Evolutionary conservation across 306 rosid genomes (phyloP).

Genomic region (Glycine latifolia): DNA sequence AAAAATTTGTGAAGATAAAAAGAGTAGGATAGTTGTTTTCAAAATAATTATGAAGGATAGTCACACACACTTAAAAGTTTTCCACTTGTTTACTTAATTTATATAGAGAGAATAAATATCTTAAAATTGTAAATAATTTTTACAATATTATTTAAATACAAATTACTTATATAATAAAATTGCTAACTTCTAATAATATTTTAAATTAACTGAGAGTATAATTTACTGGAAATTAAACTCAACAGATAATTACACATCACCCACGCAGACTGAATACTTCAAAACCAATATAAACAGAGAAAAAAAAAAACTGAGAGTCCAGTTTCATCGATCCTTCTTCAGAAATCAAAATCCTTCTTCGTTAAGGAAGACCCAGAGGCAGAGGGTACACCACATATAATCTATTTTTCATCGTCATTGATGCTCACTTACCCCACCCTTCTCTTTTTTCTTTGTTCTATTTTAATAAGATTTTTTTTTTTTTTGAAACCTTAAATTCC

Average conservation of each 20-base stretch:
- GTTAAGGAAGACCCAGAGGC: conserved; percentile 46
- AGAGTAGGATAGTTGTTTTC: no score
- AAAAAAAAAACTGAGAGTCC: neutral
- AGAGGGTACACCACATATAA: neutral
- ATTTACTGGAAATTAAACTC: no score
- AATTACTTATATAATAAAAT: no score
- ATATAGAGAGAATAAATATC: no score
- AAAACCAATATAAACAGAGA: neutral
- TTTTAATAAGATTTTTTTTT: neutral
- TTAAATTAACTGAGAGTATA: no score
- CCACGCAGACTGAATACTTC: neutral
- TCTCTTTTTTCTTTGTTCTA: neutral
- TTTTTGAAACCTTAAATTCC: neutral
- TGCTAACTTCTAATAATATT: no score
- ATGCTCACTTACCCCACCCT: neutral
- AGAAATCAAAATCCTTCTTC: conserved; percentile 44
- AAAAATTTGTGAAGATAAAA: no score
- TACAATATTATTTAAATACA: no score
- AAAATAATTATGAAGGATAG: no score
- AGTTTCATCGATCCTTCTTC: conserved; percentile 41
- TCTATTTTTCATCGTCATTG: conserved; percentile 21
- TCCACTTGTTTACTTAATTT: no score
- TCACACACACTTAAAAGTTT: no score
- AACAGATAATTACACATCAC: neutral
- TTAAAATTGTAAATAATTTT: no score